Conservation (phyloP, 1,284 basidiomycete species). For the Leccinum huronense region DNA sequence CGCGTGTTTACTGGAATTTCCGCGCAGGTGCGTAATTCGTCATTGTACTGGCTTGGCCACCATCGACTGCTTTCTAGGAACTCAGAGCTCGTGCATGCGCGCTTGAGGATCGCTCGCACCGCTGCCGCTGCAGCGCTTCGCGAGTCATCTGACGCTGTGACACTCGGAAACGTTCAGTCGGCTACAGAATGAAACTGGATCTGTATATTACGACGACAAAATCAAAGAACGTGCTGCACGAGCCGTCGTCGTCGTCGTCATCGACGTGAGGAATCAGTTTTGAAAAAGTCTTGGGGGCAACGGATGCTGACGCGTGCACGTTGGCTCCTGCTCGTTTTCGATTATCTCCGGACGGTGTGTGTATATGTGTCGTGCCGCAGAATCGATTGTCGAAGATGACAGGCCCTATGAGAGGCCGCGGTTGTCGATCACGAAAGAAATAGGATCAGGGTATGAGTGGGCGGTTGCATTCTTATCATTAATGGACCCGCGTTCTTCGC, state of each 20-base stretch:
- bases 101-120: conserved; percentile 63
- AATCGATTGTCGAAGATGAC: conserved; percentile 87
- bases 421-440: conserved; percentile 91
- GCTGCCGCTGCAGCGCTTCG: conserved; percentile 72
- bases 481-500: conserved; percentile 1
- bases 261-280: not conserved
- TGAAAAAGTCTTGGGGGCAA: not conserved
- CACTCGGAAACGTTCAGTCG: conserved; percentile 67
- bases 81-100: conserved; percentile 85
- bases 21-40: conserved; percentile 58
- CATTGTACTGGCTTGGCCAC: not conserved
- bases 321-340: conserved; percentile 66
- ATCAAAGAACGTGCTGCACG: conserved; percentile 70
- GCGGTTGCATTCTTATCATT: not conserved
- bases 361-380: conserved; percentile 92
- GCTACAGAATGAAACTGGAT: conserved; percentile 83
- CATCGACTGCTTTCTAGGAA: conserved; percentile 54
- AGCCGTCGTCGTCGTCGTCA: conserved; percentile 48
- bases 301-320: conserved; percentile 39
- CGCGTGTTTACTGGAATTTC: conserved; percentile 54
- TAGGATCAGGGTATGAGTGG: conserved; percentile 68
- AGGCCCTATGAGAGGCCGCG: conserved; percentile 45
- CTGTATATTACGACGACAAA: conserved; percentile 90
- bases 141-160: conserved; percentile 66
- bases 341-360: conserved; percentile 57